Percentiles rank a stretch among this genome's conserved stretches.
Conservation (phyloP, 176 grass and related monocot species). For the Ampelocalamus luodianensis region DNA sequence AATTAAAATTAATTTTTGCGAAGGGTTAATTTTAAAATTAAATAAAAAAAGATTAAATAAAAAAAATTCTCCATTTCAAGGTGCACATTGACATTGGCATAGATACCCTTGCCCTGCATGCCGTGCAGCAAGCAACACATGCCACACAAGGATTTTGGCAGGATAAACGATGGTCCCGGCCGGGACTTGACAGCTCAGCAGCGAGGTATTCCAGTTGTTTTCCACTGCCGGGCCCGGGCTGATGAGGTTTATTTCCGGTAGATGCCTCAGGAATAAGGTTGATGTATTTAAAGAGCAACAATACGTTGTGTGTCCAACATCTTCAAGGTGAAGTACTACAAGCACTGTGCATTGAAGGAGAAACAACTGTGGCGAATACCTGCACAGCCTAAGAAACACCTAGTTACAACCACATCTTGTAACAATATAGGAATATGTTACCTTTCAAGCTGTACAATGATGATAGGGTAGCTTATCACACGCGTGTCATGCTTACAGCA, state of each 20-base stretch:
- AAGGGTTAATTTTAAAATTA: no score
- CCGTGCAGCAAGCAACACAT: background rate
- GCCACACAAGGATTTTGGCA: background rate
- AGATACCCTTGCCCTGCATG: background rate
- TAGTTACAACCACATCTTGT: background rate
- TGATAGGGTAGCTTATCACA: background rate
- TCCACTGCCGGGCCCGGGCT: background rate
- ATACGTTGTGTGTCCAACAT: no score
- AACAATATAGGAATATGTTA: background rate
- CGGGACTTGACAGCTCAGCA: background rate
- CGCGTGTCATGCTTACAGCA: background rate
- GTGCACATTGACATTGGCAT: background rate
- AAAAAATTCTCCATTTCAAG: no score
- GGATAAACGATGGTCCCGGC: constrained; percentile 15
- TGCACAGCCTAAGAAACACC: background rate
- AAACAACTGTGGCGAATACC: background rate
- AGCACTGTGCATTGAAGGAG: background rate
- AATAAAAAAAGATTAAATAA: no score
- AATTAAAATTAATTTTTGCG: no score
- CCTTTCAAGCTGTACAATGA: background rate
- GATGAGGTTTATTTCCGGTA: background rate
- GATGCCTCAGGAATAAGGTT: background rate
- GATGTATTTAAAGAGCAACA: background rate
- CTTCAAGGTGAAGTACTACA: background rate
- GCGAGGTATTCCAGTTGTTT: background rate